Evolutionary conservation across 257 asterid genomes (phyloP), one percentile per base, ranked within the genome.

Genomic region (Thymus quinquecostatus): DNA sequence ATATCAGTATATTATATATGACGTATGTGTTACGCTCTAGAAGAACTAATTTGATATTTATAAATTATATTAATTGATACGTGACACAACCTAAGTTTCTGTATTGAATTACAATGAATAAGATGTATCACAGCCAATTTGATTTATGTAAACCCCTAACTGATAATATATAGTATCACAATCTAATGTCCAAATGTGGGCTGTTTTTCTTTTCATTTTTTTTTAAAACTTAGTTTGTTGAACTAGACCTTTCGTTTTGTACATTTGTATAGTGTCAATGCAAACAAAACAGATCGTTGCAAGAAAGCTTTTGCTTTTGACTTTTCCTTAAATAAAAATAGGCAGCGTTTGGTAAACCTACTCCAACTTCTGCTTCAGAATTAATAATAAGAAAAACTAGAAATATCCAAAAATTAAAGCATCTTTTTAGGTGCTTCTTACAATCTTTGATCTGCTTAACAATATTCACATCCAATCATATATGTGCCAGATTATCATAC

Each of bases 281-380:
- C 63, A 14, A 5, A 57, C 21, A 57, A 32, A 7, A 57, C 5
- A 10, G 43, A 4, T 57, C 27, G 40, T 30, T 57, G 62, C 21
- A 30, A 30, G 8, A 57, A 8, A 29, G 30, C 27, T 55, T 14
- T 57, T 30, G 43, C 41, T 57, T 57, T 57, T 57, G 63, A 57
- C 63, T 57, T 32, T 57, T 57, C 63, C 9, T 32, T 30, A 2
- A 3, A 5, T 11, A 32, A 57, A 4, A 57, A 57, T 33, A 57
- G 63, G 43, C 32, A 57, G 41, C 32, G 43, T 57, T 32, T 57
- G 63, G 41, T 57, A 32, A 27, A 57, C 63, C 63, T 57, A 57
- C 41, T 32, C 43, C 63, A 57, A 57, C 63, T 57, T 57, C 43
- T 57, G 10, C 36, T 27, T 55, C 8, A 3, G 9, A 27, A 27